Base-by-base conservation (phyloP, 139 green algal genomes). In the Nannochloris sp. region DNA sequence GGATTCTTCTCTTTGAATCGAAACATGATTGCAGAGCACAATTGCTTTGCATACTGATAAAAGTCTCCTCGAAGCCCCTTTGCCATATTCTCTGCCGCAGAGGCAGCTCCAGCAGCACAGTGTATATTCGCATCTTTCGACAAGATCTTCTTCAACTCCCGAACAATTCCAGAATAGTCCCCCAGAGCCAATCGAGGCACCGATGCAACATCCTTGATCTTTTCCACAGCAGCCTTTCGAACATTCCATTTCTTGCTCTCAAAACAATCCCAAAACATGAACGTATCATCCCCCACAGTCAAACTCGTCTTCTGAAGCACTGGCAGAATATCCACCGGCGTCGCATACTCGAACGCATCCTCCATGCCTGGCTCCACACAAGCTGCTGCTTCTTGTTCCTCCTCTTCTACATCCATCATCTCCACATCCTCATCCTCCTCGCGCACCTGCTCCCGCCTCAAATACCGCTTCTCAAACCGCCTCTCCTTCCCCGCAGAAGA, bases 1-100 rank as follows among this genome's bases (percentile, higher is more conserved):
- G 76, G 73, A 57, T 90, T 95, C 70, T 96, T 96, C 68, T 97
- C 90, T 71, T 92, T 95, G 60, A 90, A 81, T 66, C 91, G 88
- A 21, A 94, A 88, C 54, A 96, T 63, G 51, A 95, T 44, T 25
- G 80, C 60, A 2, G 57, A 50, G 37, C 57, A 79, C 24, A 81
- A 64, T 9, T 37, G 24, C 44, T 44, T 57, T 21, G 84, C 86
- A 4, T 68, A 67, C 24, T 27, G 62, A 25, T 44, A 65, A 66
- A 83, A 94, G 24, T 78, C 77, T 24, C 65, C 68, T 2, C 89
- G 77, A 57, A 95, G 65, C 31, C 87, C 84, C 56, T 9, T 25
- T 3, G 56, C 68, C 44, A 78, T 60, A 25, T 21, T 37, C 3
- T 43, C 56, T 7, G 60, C 46, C 43, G 51, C 67, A 11, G 61